phyloP scores from a whole-genome alignment of 129 eudicot genomes.

The Centaurea solstitialis region DNA sequence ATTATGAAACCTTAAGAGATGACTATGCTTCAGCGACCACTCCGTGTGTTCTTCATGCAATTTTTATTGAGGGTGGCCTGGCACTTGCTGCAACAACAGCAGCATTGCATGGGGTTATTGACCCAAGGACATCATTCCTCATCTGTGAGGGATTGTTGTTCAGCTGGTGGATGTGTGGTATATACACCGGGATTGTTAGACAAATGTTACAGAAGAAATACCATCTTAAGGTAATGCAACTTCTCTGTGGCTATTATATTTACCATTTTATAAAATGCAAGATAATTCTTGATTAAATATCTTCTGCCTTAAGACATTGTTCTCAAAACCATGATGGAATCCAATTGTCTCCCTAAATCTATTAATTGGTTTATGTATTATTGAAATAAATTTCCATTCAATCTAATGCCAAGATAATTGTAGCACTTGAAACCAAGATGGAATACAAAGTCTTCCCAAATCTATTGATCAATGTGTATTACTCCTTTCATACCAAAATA shows the following conservation, averaged over 20 bases:
- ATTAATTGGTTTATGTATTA: not conserved
- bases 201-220: constrained; percentile 88
- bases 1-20: constrained; percentile 79
- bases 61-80: constrained; percentile 88
- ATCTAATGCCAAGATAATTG: not conserved
- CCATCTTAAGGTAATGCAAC: constrained; percentile 83
- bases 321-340: not conserved
- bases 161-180: constrained; percentile 99
- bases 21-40: constrained; percentile 80
- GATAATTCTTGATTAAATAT: not conserved
- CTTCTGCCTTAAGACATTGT: not conserved
- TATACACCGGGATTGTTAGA: constrained; percentile 82
- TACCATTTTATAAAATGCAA: not conserved
- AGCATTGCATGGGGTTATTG: constrained; percentile 68
- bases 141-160: constrained; percentile 81
- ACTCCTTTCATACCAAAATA: not conserved
- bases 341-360: not conserved
- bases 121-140: constrained; percentile 80
- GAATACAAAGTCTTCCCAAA: not conserved
- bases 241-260: not conserved
- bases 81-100: constrained; percentile 85
- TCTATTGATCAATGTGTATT: not conserved
- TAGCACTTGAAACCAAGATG: not conserved
- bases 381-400: not conserved
- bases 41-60: constrained; percentile 89